These are phyloP conservation scores for Platismatia glauca DNA, from an alignment of 495 filamentous ascomycete genomes.

Conservation along the genomic window DNA sequence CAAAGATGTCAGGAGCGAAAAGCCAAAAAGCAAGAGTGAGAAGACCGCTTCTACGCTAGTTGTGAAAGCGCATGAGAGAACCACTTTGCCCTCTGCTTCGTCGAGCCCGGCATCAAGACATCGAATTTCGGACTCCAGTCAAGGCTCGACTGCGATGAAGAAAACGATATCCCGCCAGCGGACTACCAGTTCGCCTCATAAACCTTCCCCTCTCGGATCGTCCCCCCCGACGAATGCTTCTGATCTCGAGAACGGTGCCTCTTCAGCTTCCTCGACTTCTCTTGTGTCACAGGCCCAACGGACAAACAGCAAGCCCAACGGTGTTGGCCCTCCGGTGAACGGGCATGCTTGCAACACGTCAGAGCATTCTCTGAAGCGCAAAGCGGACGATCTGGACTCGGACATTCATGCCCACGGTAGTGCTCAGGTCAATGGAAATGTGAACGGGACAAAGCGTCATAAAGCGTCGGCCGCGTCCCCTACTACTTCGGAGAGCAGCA, in stretches of 20 bases:
- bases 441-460: slow-evolving; percentile 38
- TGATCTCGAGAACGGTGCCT: slow-evolving; percentile 43
- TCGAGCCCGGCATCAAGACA: slow-evolving; percentile 20
- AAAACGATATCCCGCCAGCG: slow-evolving; percentile 27
- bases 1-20: slow-evolving; percentile 9
- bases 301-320: background rate
- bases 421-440: slow-evolving; percentile 29
- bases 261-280: slow-evolving; percentile 28
- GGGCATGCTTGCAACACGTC: slow-evolving; percentile 15
- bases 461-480: slow-evolving; percentile 33
- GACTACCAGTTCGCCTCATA: slow-evolving; percentile 49
- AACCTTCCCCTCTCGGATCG: slow-evolving; percentile 64
- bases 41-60: slow-evolving; percentile 19
- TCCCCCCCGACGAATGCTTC: slow-evolving; percentile 72
- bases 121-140: slow-evolving; percentile 15
- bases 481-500: slow-evolving; percentile 40
- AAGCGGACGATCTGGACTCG: slow-evolving; percentile 35
- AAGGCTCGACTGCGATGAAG: slow-evolving; percentile 16
- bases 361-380: slow-evolving; percentile 40
- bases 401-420: slow-evolving; percentile 21
- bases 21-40: slow-evolving; percentile 1
- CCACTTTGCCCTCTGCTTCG: slow-evolving; percentile 31
- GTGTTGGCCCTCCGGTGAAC: background rate
- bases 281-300: slow-evolving; percentile 14
- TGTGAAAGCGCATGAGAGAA: slow-evolving; percentile 30